Percentiles rank a stretch among this genome's conserved stretches.
Conservation (phyloP, 2,329 filamentous ascomycete genomes). For the Cercospora nicotianae region DNA sequence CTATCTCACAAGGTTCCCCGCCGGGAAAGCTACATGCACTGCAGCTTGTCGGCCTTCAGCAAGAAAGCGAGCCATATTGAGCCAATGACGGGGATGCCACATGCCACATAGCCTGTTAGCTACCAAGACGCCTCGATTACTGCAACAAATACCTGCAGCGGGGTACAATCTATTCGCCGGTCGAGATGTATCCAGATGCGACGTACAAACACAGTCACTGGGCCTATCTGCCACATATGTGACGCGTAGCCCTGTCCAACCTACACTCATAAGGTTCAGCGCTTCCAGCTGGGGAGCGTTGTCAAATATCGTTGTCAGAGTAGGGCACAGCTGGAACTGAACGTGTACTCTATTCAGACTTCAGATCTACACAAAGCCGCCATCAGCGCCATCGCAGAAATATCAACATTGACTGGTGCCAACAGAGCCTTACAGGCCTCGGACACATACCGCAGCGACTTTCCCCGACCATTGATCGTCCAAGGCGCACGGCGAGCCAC, state of each 20-base stretch:
- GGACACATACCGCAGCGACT: neutral
- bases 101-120: neutral
- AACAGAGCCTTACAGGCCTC: neutral
- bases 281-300: neutral
- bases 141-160: neutral
- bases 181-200: neutral
- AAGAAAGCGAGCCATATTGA: neutral
- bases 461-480: neutral
- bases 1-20: neutral
- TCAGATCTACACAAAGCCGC: neutral
- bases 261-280: neutral
- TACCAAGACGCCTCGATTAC: neutral
- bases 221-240: neutral
- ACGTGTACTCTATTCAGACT: neutral
- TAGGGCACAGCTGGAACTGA: neutral
- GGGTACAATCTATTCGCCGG: neutral
- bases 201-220: neutral
- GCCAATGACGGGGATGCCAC: neutral
- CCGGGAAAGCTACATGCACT: neutral
- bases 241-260: neutral
- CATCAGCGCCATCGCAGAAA: neutral
- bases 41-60: neutral
- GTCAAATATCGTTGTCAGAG: neutral
- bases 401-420: neutral
- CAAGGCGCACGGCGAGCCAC: neutral